These are phyloP conservation scores for Bipolaris zeicola DNA, from an alignment of 2,329 filamentous ascomycete genomes.

Conservation along the genomic window DNA sequence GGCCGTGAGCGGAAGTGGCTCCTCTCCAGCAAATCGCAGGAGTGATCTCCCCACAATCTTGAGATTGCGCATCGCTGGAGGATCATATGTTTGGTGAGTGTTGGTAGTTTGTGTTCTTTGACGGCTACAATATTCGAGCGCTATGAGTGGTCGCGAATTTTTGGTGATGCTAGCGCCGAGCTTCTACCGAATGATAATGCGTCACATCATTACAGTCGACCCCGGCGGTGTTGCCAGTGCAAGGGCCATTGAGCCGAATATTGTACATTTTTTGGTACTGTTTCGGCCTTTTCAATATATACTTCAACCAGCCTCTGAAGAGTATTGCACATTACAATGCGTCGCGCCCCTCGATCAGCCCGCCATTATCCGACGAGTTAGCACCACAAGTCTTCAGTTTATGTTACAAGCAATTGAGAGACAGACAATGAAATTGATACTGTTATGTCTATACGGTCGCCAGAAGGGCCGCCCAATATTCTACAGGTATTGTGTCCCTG, in stretches of 20 bases:
- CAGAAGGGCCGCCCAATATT: slow-evolving; percentile 37
- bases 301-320: not conserved
- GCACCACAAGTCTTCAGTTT: not conserved
- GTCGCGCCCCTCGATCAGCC: not conserved
- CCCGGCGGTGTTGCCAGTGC: not conserved
- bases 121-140: slow-evolving; percentile 4
- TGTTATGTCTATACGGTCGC: slow-evolving; percentile 42
- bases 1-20: slow-evolving; percentile 68
- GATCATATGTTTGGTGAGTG: slow-evolving; percentile 14
- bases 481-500: slow-evolving; percentile 36
- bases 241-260: not conserved
- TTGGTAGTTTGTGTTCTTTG: slow-evolving; percentile 10
- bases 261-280: not conserved
- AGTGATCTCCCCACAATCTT: slow-evolving; percentile 72
- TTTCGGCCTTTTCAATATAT: not conserved
- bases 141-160: slow-evolving; percentile 21
- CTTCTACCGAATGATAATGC: slow-evolving; percentile 29
- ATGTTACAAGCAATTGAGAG: slow-evolving; percentile 13
- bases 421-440: slow-evolving; percentile 46
- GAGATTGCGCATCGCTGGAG: slow-evolving; percentile 78
- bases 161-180: slow-evolving; percentile 29
- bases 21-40: slow-evolving; percentile 63
- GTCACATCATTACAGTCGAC: slow-evolving; percentile 10
- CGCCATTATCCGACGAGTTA: not conserved
- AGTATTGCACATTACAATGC: not conserved